Evolutionary conservation across 176 grass and related monocot species (phyloP), one percentile per base, ranked within the genome.

Genomic region (Tuctoria greenei): DNA sequence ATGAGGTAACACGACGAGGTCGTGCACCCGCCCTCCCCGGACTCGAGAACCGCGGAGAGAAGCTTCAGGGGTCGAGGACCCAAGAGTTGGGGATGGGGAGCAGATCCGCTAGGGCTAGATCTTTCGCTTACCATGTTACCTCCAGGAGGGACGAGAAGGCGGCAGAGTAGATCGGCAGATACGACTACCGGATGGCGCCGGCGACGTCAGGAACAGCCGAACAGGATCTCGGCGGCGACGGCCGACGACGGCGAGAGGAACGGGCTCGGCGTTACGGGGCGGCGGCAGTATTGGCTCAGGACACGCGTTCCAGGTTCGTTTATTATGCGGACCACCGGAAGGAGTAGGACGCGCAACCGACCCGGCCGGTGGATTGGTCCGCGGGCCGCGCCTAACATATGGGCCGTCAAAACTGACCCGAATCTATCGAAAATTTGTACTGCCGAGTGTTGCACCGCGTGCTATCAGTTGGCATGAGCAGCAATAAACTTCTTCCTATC

Each of bases 101-200:
- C 10, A 11, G 0, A 23, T 36, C 25, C 3, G 7, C 17, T 87
- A 73, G 74, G 74, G 68, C 42, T 62, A 63, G 85, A 69, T 75
- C 63, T 16, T 45, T 8, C 26, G 35, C 82, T 27, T 83, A 88
- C 86, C 86, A 88, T 88, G 63, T 15, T 79, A 45, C 38, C 81
- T 40, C 75, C 35, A 34, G 50, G 17, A 55, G 16, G 17, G 46
- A 31, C 14, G 34, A 49, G 27, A 16, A 23, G 26, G 23, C 26
- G 47, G 16, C 23, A 38, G 66, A 35, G 16, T 37, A 64, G 25
- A 36, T 59, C 40, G 17, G 40, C 41, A 10, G 8, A 18, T 2
- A 38, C 35, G 50, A 35, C 34, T 24, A 61, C 1, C 4, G 2
- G 7, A 12, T 20, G 54, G 54, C n/a, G 47, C 45, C 45, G 12